Conservation (phyloP, 2,329 filamentous ascomycete genomes). For the Fusarium protoensiforme region DNA sequence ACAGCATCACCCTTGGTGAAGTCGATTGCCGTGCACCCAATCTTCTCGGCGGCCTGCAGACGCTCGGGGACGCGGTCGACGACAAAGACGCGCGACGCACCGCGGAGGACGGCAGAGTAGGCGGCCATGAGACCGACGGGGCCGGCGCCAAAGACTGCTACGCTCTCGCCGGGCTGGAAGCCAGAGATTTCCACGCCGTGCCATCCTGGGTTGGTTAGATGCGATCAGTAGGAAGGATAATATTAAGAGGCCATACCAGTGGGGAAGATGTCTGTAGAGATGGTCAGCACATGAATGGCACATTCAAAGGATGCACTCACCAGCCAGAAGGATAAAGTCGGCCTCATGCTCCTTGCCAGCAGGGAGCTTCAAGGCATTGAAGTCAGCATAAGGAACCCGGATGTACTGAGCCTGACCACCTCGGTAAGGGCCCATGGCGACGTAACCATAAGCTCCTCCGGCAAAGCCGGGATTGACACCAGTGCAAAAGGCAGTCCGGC, state of each 20-base stretch:
- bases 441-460: conserved; percentile 59
- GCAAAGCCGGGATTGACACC: conserved; percentile 58
- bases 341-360: conserved; percentile 69
- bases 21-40: conserved; percentile 70
- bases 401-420: conserved; percentile 71
- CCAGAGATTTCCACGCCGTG: conserved; percentile 67
- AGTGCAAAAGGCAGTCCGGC: conserved; percentile 73
- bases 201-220: conserved; percentile 55
- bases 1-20: conserved; percentile 70
- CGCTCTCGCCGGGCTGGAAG: conserved; percentile 69
- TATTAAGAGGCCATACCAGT: conserved; percentile 36
- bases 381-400: conserved; percentile 73
- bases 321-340: conserved; percentile 65
- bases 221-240: background rate
- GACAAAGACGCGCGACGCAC: conserved; percentile 70
- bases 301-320: conserved; percentile 36
- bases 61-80: conserved; percentile 72
- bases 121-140: conserved; percentile 75
- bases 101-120: conserved; percentile 69
- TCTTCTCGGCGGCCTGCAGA: conserved; percentile 68
- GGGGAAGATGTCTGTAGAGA: conserved; percentile 46
- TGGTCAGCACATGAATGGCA: conserved; percentile 43
- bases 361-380: conserved; percentile 72
- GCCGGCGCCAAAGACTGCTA: conserved; percentile 73
- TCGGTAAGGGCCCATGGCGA: conserved; percentile 48